Evolutionary conservation across 371 early-diverging fungal species (phyloP), one percentile per base, ranked within the genome.

Genomic region (Smittium culicis): DNA sequence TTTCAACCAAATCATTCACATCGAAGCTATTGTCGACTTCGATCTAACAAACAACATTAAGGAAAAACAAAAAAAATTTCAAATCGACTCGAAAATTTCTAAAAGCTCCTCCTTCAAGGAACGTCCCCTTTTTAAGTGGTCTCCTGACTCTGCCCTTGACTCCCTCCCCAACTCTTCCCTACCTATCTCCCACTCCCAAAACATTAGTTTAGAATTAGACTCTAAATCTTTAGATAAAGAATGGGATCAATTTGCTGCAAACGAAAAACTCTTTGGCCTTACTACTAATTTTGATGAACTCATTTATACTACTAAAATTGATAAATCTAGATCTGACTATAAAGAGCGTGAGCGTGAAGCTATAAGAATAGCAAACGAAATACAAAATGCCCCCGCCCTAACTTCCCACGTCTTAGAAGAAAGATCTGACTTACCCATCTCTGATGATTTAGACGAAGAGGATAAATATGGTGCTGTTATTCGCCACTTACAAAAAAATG

Each of bases 211-310:
- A 20, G 45, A 45, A 45, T 45, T 45, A 20, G 45, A 45, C 5
- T 45, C 45, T 20, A 20, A 45, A 11, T 11, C 45, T 17, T 33
- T 35, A 3, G 63, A 57, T n/a, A 34, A 68, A 80, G 58, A 73
- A 30, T 99, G 99, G 99, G 96, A 99, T 79, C 99, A 99, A 76
- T 99, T 99, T 83, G 92, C 88, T n/a, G 92, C 83, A 1, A 99
- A 99, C 73, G 93, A 95, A 73, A 77, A 82, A 68, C 79, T 92
- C 57, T 99, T 98, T 85, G 98, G 98, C 0, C 82, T 99, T 64
- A 91, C 83, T 31, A 90, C 96, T 0, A 92, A 93, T 73, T 99
- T 90, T 79, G 83, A 98, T 70, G 98, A 98, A 70, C 90, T 92
- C 60, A 71, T 95, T 1, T 99, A 99, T 75, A 98, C 99, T 1